Base-by-base conservation (phyloP, 164 flowering plant species). In the Magnolia officinalis region DNA sequence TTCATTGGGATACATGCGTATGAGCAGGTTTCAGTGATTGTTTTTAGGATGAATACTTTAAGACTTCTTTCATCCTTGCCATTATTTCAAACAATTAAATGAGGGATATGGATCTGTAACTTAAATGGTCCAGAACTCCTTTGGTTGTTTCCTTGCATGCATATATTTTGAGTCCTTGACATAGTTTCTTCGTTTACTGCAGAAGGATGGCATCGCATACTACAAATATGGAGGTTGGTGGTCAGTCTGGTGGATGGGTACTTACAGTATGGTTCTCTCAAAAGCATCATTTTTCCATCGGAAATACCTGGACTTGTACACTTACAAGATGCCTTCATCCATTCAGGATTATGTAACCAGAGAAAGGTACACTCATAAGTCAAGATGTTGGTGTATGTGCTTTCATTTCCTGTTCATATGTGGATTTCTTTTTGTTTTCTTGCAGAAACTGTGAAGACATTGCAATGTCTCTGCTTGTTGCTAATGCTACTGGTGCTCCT, bases 221-320 rank as follows among this genome's bases (percentile, higher is more conserved):
- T 86, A 83, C 66, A 74, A 72, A 65, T 86, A 87, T 79, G 87
- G 86, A 29, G 88, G 90, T 66, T 86, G 90, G 90, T 87, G 90
- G 90, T 86, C 90, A 29, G 88, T 87, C 24, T 87, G 90, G 90
- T 86, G 90, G 90, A 81, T 55, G 80, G 90, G 90, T 18, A 86
- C 86, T 50, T 88, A 88, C 78, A 86, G 90, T 69, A 85, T 88
- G 89, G 85, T 88, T 50, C 88, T 88, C 67, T 78, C 90, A 63
- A 85, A 88, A 79, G 89, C 88, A 66, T 84, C 88, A 18, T 86
- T 88, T 75, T 86, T 86, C 49, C 90, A 88, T 79, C 80, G 69
- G 67, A 88, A 81, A 73, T 88, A 88, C 81, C 82, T 88, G 81
- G 83, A 85, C 72, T 55, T 86, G 76, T 84, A 88, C 73, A 83